Evolutionary conservation across 345 rosid species (phyloP), one percentile per base, ranked within the genome.

Genomic region (Syzygium aqueum): DNA sequence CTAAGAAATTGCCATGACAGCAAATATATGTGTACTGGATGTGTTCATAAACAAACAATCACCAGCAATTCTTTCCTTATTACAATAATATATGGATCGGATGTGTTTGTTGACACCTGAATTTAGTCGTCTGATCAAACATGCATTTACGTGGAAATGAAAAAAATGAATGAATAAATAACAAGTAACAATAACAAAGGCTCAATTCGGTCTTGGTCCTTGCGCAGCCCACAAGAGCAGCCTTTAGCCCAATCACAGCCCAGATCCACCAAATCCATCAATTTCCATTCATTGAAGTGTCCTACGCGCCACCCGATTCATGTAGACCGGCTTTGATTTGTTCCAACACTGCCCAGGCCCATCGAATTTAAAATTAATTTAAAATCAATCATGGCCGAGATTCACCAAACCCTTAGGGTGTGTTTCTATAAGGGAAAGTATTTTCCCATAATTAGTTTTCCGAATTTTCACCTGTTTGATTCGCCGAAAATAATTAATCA

Each of bases 91-190:
- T 16, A 15, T 0, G 22, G 77, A 28, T 65, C 30, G 23, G 22
- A 30, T 8, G 0, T 65, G 37, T 65, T 63, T 27, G 67, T 27
- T 27, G 17, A 27, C n/a, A 11, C 67, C 33, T 27, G 2, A 10
- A 57, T 57, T 57, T 57, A 57, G 63, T 0, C 0, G 13, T 23
- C 5, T 27, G 0, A 27, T 59, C 0, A 1, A 59, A 14, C 5
- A 7, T 25, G 27, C 65, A 57, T 25, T 25, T 10, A 23, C 22
- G 11, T 56, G 27, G 0, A 59, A 59, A 27, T 59, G 65, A 59
- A 59, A 59, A 25, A 10, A 56, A 25, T 59, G 65, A 59, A 59
- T 25, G 11, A 10, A 56, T 23, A 3, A 27, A 27, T 59, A 27
- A 59, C 27, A 13, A 59, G 30, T 27, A 27, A 59, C 27, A 0